phyloP scores from a whole-genome alignment of 2,329 filamentous ascomycete genomes.

The Elsinoe ampelina region DNA sequence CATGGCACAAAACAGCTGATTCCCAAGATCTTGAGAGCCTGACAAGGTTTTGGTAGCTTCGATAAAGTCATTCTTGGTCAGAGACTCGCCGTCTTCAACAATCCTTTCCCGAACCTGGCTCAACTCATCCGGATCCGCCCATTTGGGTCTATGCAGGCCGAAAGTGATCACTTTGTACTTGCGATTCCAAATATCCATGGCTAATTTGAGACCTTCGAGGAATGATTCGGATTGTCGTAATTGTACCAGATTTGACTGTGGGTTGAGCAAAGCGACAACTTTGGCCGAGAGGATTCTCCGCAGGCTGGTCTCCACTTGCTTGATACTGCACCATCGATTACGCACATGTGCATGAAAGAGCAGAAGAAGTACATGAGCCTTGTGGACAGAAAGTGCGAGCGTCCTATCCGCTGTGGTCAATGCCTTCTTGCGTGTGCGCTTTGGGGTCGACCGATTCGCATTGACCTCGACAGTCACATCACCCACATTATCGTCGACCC shows the following conservation, averaged over 20 bases:
- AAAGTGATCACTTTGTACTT: constrained; percentile 63
- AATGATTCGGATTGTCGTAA: constrained; percentile 69
- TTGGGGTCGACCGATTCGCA: constrained; percentile 24
- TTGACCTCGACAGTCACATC: constrained; percentile 36
- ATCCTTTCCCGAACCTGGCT: constrained; percentile 37
- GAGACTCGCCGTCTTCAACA: constrained; percentile 15
- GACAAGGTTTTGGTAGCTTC: constrained; percentile 57
- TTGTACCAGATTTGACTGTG: constrained; percentile 57
- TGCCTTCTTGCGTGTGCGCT: constrained; percentile 39
- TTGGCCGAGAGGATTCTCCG: constrained; percentile 57
- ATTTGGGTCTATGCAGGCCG: constrained; percentile 61
- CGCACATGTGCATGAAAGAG: constrained; percentile 66
- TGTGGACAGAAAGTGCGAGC: constrained; percentile 68
- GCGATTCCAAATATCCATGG: constrained; percentile 55
- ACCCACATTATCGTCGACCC: constrained; percentile 24
- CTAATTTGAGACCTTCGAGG: constrained; percentile 66
- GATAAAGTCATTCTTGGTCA: constrained; percentile 62
- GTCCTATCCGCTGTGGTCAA: constrained; percentile 49
- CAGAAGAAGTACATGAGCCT: constrained; percentile 74
- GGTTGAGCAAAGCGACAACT: constrained; percentile 58
- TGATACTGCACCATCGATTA: constrained; percentile 76
- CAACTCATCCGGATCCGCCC: constrained; percentile 56
- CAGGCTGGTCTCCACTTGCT: constrained; percentile 31
- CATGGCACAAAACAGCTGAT: constrained; percentile 82
- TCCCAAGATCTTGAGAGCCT: constrained; percentile 82